phyloP scores from a whole-genome alignment of 495 filamentous ascomycete genomes.

The Aspergillus kassunensis region DNA sequence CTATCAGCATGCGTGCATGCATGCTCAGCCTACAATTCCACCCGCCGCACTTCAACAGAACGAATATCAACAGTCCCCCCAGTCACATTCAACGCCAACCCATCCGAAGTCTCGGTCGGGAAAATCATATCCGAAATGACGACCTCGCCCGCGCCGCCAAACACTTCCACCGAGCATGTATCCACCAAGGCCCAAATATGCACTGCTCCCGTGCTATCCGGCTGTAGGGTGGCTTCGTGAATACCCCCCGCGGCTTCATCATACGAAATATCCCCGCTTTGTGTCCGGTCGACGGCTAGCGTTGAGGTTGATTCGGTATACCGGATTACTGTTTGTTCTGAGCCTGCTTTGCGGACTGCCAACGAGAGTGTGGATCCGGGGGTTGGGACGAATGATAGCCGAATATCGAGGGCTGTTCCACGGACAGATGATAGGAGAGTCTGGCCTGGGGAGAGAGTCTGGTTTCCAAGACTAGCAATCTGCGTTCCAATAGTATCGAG shows the following conservation, averaged over 20 bases:
- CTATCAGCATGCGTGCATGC: too few relatives aligned
- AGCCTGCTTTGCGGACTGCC: conserved; percentile 1
- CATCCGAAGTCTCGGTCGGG: conserved; percentile 1
- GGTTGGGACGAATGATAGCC: background rate
- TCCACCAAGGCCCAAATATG: conserved; percentile 5
- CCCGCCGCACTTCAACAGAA: background rate
- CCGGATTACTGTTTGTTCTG: conserved; percentile 1
- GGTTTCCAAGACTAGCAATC: background rate
- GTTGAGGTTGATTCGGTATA: background rate
- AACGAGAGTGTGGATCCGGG: background rate
- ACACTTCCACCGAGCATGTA: conserved; percentile 11
- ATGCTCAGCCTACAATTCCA: too few relatives aligned
- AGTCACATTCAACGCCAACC: conserved; percentile 2
- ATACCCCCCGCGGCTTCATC: conserved; percentile 9
- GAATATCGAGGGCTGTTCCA: conserved; percentile 4
- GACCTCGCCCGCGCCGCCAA: conserved; percentile 8
- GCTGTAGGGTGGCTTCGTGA: background rate
- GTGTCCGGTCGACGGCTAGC: conserved; percentile 8
- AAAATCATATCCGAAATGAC: conserved; percentile 9
- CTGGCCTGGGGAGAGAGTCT: conserved; percentile 5
- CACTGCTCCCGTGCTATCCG: background rate
- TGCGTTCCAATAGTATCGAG: background rate
- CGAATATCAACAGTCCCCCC: background rate
- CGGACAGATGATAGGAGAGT: background rate
- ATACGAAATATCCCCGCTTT: conserved; percentile 11